Conservation (phyloP, 768 basidiomycete genomes). For the Lentinus tigrinus region DNA sequence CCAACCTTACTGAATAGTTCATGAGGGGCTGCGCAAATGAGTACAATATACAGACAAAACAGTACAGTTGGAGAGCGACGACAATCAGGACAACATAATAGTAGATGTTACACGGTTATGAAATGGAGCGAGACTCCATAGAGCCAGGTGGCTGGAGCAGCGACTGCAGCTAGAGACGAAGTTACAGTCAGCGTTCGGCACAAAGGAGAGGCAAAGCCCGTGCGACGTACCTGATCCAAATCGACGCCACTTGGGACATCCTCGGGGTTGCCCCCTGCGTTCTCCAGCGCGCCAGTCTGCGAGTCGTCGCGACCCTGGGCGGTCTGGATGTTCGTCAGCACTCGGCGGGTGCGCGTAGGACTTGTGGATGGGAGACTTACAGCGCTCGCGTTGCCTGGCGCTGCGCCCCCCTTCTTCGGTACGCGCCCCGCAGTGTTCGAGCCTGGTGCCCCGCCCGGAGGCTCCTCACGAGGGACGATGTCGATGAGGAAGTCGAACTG, state of each 20-base stretch:
- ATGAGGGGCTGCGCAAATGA: too few relatives aligned
- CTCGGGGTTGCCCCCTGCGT: slow-evolving; percentile 1
- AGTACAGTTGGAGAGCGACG: slow-evolving; percentile 1
- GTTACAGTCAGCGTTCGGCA: not conserved
- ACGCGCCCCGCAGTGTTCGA: slow-evolving; percentile 8
- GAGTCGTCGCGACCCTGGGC: slow-evolving; percentile 12
- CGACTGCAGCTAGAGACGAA: slow-evolving; percentile 1
- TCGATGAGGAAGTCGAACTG: slow-evolving; percentile 98
- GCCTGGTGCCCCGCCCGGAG: slow-evolving; percentile 18
- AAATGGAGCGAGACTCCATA: slow-evolving; percentile 7
- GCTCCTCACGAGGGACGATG: slow-evolving; percentile 86
- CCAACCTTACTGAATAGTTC: too few relatives aligned
- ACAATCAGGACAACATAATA: not conserved
- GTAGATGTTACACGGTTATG: not conserved
- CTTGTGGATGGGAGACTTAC: not conserved
- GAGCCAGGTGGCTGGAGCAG: slow-evolving; percentile 15
- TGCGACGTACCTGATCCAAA: slow-evolving; percentile 10
- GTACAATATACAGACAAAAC: slow-evolving; percentile 4
- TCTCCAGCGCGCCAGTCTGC: slow-evolving; percentile 5
- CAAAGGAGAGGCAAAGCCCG: not conserved
- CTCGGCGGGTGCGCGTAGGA: not conserved
- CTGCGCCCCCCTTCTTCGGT: slow-evolving; percentile 24
- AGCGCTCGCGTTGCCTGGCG: slow-evolving; percentile 5
- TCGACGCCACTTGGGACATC: slow-evolving; percentile 8
- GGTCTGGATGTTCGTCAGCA: not conserved